Base-by-base conservation (phyloP, 2,329 filamentous ascomycete species). In the Helminthosporium solani region DNA sequence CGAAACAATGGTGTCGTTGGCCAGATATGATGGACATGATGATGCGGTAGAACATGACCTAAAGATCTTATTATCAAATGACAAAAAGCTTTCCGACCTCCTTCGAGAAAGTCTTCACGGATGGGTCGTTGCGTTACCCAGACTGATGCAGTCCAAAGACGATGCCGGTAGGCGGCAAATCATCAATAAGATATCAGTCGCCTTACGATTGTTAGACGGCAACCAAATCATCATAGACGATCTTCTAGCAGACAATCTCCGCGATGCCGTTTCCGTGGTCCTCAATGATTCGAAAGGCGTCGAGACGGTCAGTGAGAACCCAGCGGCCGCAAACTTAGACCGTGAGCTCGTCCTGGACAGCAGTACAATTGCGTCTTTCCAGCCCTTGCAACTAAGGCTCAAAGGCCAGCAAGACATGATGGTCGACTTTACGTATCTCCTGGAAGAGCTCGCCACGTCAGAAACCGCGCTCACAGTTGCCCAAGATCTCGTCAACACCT, bases 61-160 rank as follows among this genome's bases (percentile, higher is more conserved):
- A 3, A 76, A 76, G 21, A 78, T 84, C 50, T 73, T 95, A 20
- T 73, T 85, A 5, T 77, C 73, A 31, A 81, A 84, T 9, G 83
- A 90, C 56, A 71, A 78, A 1, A 74, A 80, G 39, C 75, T 91
- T 2, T 73, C 78, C 3, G 83, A 87, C 18, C 73, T 81, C 2
- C 73, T 92, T 20, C 88, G 88, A 57, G 80, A 78, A 21, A 86
- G 82, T 1, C 77, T 95, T 1, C 87, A 92, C 66, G 84, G 84
- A 42, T 96, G 91, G 90, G 80, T 91, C 19, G 82, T 83, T 2
- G 85, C 88, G 33, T 78, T 99, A 15, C 86, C 92, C 4, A 81
- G 90, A 14, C 71, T 89, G 12, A 91, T 96, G 83, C 89, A 92
- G 65, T 82, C 84, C 7, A 86, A 84, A 55, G 90, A 97, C 58